Evolutionary conservation across 495 filamentous ascomycete species (phyloP), one percentile per base, ranked within the genome.

Genomic region (Melanomma pulvis-pyrius): DNA sequence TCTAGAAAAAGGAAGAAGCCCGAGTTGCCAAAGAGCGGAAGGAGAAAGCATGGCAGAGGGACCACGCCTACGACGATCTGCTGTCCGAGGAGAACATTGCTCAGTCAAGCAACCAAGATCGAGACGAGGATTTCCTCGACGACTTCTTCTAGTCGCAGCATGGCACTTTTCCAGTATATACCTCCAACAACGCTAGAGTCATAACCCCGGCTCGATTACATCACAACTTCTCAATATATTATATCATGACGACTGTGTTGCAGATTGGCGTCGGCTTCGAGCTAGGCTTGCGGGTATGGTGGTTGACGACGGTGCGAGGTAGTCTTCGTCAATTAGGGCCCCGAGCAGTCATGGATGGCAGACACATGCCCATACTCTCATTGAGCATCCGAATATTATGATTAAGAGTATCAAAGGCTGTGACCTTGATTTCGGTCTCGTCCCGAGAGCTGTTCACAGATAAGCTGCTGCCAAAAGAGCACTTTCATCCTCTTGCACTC

Each of bases 41-140:
- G 73, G 88, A 96, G 79, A 85, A 92, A 79, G 96, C 93, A 74
- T 96, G 87, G 84, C 90, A 96, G 79, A 91, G 92, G 75, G 92
- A 96, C 32, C 92, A 97, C 79, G 93, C 91, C 2, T 98, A 96
- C 77, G 96, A 97, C 75, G 93, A 96, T 46, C 67, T 92, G 32
- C 87, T 90, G 68, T 81, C 83, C 21, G 88, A 89, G 61, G 87
- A 89, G 58, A 86, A 87, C 66, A 76, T 89, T 75, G 86, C 81
- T 30, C 74, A 74, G 24, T 83, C 83, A 36, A 90, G 84, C 73
- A 92, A 92, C 71, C 88, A 92, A 67, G 81, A 88, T 68, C 82
- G 87, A 19, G 74, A 77, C 54, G 80, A 80, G 56, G 79, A 84
- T 65, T 90, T 84, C 78, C 79, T 84, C 73, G 89, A 91, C 56